Conservation (phyloP, 331 rosid species). For the Erythrophleum ivorense region DNA sequence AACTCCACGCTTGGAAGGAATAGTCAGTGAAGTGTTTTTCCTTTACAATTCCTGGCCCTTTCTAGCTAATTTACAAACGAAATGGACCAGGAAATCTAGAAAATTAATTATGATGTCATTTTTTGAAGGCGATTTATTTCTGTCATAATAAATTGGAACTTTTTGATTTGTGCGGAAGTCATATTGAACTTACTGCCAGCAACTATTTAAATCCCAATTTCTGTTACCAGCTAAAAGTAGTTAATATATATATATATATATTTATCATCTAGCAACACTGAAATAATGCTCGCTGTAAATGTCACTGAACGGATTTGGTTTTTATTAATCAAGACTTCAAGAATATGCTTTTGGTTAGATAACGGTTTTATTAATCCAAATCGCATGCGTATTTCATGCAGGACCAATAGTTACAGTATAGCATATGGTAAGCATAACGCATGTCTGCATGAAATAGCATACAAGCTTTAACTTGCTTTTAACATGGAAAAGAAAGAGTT, state of each 20-base stretch:
- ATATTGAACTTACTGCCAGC: background rate
- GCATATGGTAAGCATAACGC: slow-evolving; percentile 28
- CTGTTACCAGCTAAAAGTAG: background rate
- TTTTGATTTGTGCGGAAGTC: slow-evolving; percentile 12
- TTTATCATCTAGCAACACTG: background rate
- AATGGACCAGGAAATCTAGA: background rate
- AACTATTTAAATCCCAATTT: background rate
- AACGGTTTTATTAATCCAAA: slow-evolving; percentile 15
- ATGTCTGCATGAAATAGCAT: slow-evolving; percentile 12
- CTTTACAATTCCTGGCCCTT: slow-evolving; percentile 12
- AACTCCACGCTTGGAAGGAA: background rate
- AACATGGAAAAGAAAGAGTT: slow-evolving; percentile 53
- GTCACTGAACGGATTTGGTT: background rate
- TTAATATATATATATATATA: too few species aligned
- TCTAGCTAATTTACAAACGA: background rate
- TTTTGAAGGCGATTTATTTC: background rate
- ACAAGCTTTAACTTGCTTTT: slow-evolving; percentile 21
- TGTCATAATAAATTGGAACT: slow-evolving; percentile 13
- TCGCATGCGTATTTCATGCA: slow-evolving; percentile 39
- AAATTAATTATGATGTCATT: background rate
- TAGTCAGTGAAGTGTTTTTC: slow-evolving; percentile 3
- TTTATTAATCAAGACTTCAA: slow-evolving; percentile 1
- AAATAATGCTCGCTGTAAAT: background rate
- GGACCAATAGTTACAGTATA: background rate
- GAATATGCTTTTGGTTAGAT: slow-evolving; percentile 14